These are phyloP conservation scores for Penicillium sp. DNA, from an alignment of 2,329 filamentous ascomycete species.

Conservation along the genomic window DNA sequence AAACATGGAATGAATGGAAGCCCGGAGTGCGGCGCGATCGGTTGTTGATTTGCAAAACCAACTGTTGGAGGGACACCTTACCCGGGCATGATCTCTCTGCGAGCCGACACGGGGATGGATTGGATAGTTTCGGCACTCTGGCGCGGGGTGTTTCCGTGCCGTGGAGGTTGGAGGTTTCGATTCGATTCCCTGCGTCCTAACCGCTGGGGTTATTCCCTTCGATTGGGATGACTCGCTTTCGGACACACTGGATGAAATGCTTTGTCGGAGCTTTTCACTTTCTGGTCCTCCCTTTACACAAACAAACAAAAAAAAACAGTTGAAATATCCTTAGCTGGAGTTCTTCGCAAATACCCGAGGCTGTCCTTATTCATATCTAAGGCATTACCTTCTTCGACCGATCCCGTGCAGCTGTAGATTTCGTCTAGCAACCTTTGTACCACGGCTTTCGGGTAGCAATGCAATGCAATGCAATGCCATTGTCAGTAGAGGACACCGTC, in stretches of 20 bases:
- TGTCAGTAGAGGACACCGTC: too few relatives aligned
- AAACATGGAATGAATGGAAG: conserved; percentile 31
- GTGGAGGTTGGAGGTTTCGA: too few relatives aligned
- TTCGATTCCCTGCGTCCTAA: conserved; percentile 32
- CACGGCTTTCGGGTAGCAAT: too few relatives aligned
- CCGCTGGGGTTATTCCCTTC: conserved; percentile 27
- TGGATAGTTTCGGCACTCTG: too few relatives aligned
- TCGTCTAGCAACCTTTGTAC: too few relatives aligned
- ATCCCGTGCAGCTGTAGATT: too few relatives aligned
- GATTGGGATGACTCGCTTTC: conserved; percentile 36
- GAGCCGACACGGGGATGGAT: conserved; percentile 37
- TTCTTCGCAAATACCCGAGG: conserved; percentile 13
- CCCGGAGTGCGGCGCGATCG: conserved; percentile 30
- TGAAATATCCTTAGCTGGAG: conserved; percentile 36
- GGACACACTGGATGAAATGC: conserved; percentile 29
- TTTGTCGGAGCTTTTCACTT: conserved; percentile 33
- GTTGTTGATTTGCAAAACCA: conserved; percentile 32
- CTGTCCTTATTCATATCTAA: background rate
- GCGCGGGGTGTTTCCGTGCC: conserved; percentile 11
- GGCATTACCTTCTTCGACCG: background rate
- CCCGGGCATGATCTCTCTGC: conserved; percentile 34
- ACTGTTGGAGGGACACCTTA: conserved; percentile 33
- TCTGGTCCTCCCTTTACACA: conserved; percentile 37
- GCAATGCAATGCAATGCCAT: too few relatives aligned
- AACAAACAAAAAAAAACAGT: conserved; percentile 49